These are phyloP conservation scores for Herpetospermum pedunculosum DNA, from an alignment of 306 rosid genomes.

Conservation along the genomic window DNA sequence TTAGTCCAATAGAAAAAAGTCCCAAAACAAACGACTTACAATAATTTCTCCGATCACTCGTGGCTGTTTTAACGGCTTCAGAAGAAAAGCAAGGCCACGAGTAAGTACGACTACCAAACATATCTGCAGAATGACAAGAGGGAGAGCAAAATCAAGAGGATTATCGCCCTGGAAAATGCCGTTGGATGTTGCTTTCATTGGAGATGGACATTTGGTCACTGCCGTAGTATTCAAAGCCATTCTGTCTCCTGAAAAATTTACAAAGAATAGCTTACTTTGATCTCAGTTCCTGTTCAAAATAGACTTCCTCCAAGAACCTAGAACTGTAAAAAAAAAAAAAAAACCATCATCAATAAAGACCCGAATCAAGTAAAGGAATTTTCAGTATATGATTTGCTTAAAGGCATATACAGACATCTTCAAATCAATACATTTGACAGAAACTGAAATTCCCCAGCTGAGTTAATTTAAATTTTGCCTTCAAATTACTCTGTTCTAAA, in stretches of 20 bases:
- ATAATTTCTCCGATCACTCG: slow-evolving; percentile 54
- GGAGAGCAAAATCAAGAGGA: slow-evolving; percentile 75
- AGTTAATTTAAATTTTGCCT: not conserved
- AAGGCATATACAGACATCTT: not conserved
- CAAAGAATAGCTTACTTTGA: slow-evolving; percentile 7
- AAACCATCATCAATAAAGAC: not conserved
- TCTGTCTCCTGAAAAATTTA: slow-evolving; percentile 2
- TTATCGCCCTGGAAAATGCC: slow-evolving; percentile 73
- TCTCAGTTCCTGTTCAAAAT: slow-evolving; percentile 19
- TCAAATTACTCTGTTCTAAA: not conserved
- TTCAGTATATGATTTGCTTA: not conserved
- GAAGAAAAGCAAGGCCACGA: slow-evolving; percentile 35
- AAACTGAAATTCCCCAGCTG: not conserved
- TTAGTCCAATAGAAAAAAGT: not conserved
- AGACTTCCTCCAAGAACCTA: not conserved
- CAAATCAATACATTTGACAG: not conserved
- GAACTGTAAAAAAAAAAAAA: not conserved
- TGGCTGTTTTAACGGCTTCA: slow-evolving; percentile 41
- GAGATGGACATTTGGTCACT: slow-evolving; percentile 27
- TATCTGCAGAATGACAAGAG: slow-evolving; percentile 47
- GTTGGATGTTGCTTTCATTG: slow-evolving; percentile 70
- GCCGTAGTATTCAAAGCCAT: slow-evolving; percentile 36
- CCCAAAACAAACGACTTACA: slow-evolving; percentile 28
- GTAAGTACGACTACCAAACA: slow-evolving; percentile 30
- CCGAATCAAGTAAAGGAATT: not conserved